These are phyloP conservation scores for Colletotrichum abscissum DNA, from an alignment of 2,329 filamentous ascomycete genomes.

Conservation along the genomic window DNA sequence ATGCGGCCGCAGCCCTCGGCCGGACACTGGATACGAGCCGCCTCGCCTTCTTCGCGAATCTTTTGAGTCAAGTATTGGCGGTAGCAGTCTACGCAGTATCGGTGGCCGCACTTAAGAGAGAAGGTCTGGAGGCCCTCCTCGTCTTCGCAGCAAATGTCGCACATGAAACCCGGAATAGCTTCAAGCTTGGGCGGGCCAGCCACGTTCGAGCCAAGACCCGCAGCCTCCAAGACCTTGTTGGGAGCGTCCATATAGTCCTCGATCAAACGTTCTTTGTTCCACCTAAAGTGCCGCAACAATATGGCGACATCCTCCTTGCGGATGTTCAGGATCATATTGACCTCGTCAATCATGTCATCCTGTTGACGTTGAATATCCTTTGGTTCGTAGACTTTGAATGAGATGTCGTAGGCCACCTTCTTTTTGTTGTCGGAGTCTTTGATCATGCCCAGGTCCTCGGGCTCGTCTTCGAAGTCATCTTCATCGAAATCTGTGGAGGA, in stretches of 20 bases:
- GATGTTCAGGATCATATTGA: conserved; percentile 90
- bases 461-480: conserved; percentile 67
- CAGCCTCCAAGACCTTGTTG: conserved; percentile 82
- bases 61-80: conserved; percentile 91
- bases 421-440: conserved; percentile 77
- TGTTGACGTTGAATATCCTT: conserved; percentile 87
- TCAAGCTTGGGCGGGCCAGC: conserved; percentile 74
- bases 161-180: conserved; percentile 80
- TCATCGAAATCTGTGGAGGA: conserved; percentile 63
- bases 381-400: conserved; percentile 85
- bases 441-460: conserved; percentile 65
- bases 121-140: conserved; percentile 81
- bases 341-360: conserved; percentile 86
- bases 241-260: conserved; percentile 96
- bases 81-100: conserved; percentile 94
- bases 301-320: conserved; percentile 92
- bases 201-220: conserved; percentile 79
- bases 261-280: conserved; percentile 96
- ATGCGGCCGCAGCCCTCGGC: conserved; percentile 88
- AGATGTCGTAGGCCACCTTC: conserved; percentile 83
- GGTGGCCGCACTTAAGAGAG: conserved; percentile 93
- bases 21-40: conserved; percentile 93
- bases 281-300: conserved; percentile 86
- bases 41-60: conserved; percentile 95
- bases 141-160: conserved; percentile 97